A percentile compares a stretch with the other conserved stretches of the same genome.
These are phyloP conservation scores for Paecilomyces variotii DNA, from an alignment of 2,329 filamentous ascomycete genomes.

Conservation along the genomic window DNA sequence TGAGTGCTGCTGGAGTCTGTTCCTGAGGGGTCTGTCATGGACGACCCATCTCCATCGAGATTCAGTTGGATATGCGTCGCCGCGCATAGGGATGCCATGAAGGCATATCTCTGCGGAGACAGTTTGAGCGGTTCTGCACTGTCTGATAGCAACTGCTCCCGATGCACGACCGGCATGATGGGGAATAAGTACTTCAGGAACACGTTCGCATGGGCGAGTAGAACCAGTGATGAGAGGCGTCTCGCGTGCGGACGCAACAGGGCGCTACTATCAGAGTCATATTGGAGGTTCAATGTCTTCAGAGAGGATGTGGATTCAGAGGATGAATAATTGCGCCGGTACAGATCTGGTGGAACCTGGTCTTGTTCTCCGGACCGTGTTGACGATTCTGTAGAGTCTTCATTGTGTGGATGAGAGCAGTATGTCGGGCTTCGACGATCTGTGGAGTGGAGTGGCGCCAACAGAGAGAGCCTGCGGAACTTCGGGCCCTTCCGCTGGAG, in stretches of 20 bases:
- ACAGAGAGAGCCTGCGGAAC: conserved; percentile 30
- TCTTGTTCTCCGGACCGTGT: not conserved
- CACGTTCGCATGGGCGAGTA: conserved; percentile 33
- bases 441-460: conserved; percentile 25
- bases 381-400: not conserved
- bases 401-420: conserved; percentile 4
- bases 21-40: conserved; percentile 14
- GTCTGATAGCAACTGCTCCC: conserved; percentile 25
- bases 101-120: conserved; percentile 30
- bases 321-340: conserved; percentile 5
- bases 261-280: conserved; percentile 16
- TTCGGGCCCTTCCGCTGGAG: conserved; percentile 33
- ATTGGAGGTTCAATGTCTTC: conserved; percentile 23
- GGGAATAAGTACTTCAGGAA: conserved; percentile 36
- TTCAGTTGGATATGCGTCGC: conserved; percentile 40
- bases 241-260: conserved; percentile 11
- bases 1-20: conserved; percentile 43
- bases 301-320: conserved; percentile 27
- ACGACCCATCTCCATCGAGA: conserved; percentile 22
- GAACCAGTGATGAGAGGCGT: conserved; percentile 24
- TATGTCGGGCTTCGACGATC: conserved; percentile 7
- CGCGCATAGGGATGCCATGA: conserved; percentile 34
- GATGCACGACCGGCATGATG: conserved; percentile 36
- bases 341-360: not conserved
- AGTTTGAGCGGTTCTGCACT: conserved; percentile 48